Evolutionary conservation across 2,329 filamentous ascomycete genomes (phyloP), one percentile per base, ranked within the genome.

Genomic region (Cladophialophora yegresii): DNA sequence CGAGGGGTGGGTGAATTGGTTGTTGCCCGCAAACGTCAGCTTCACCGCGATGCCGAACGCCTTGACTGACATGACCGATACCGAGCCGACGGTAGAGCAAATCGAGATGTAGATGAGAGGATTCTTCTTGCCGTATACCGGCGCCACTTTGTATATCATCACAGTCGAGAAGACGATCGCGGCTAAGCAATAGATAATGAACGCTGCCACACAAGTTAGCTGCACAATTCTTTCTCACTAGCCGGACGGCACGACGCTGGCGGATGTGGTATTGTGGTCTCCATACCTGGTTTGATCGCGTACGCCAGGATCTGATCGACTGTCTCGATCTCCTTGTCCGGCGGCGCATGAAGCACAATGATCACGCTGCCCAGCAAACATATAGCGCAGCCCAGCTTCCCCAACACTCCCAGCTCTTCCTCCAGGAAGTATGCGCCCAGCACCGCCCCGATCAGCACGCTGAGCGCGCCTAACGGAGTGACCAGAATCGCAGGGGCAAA

Each of bases 11-110:
- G 86, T 87, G 77, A 99, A 97, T 77, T 99, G 95, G 78, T 99
- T 99, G 78, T 96, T 89, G 60, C 93, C 95, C 54, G 85, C 87
- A 70, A 99, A 86, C 0, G 93, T 98, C 74, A 99, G 87, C 80
- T 99, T 99, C 70, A 99, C 83, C 40, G 95, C 96, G 76, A 98
- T 97, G 63, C 95, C 95, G 72, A 99, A 98, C 4, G 95, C 95
- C 82, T 99, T 99, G 78, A 98, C 91, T 33, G 95, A 92, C 95
- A 99, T 99, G 81, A 99, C 93, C 12, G 95, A 98, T 67, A 99
- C 89, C 58, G 93, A 96, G 72, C 95, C 95, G 68, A 97, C 93
- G 3, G 93, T 96, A 58, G 93, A 97, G 84, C 95, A 99, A 72
- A 99, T 98, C 71, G 93, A 97, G 71, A 99, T 88, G 79, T 93